Conservation (phyloP, 768 basidiomycete genomes). For the Lactifluus subvellereus region DNA sequence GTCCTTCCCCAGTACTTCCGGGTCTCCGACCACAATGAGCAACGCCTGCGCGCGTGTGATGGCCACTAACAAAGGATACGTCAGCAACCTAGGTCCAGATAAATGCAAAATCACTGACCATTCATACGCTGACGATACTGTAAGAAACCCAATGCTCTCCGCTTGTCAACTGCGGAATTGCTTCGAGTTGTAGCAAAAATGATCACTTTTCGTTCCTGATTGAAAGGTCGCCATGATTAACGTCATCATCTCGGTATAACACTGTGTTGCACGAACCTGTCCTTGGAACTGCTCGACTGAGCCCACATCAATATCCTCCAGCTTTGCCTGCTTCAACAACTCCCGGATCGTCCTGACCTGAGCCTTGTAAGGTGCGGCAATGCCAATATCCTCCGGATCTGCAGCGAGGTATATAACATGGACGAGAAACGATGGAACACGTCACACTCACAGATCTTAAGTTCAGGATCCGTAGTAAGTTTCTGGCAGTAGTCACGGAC, state of each 20-base stretch:
- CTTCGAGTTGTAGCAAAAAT: slow-evolving; percentile 36
- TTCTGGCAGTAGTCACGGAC: slow-evolving; percentile 32
- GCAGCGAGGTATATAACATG: not conserved
- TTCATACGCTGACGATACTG: slow-evolving; percentile 35
- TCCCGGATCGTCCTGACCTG: slow-evolving; percentile 33
- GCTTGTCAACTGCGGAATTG: slow-evolving; percentile 27
- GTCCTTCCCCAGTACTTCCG: slow-evolving; percentile 50
- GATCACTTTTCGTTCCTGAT: slow-evolving; percentile 35
- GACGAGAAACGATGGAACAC: not conserved
- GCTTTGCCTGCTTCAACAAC: slow-evolving; percentile 21
- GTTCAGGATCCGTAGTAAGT: slow-evolving; percentile 27
- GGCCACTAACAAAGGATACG: slow-evolving; percentile 40
- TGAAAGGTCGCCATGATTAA: not conserved
- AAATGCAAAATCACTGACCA: slow-evolving; percentile 26
- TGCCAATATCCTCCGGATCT: slow-evolving; percentile 34
- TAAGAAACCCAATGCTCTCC: slow-evolving; percentile 34
- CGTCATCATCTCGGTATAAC: not conserved
- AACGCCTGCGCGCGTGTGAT: slow-evolving; percentile 61
- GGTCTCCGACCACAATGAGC: slow-evolving; percentile 58
- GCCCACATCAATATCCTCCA: slow-evolving; percentile 31
- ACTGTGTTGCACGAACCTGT: slow-evolving; percentile 28
- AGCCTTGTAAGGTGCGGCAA: slow-evolving; percentile 37
- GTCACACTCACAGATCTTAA: slow-evolving; percentile 31
- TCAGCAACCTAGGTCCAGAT: not conserved
- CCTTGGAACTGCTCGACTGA: slow-evolving; percentile 40